Base-by-base conservation (phyloP, 1,284 basidiomycete species). In the Ceratobasidium sp. region DNA sequence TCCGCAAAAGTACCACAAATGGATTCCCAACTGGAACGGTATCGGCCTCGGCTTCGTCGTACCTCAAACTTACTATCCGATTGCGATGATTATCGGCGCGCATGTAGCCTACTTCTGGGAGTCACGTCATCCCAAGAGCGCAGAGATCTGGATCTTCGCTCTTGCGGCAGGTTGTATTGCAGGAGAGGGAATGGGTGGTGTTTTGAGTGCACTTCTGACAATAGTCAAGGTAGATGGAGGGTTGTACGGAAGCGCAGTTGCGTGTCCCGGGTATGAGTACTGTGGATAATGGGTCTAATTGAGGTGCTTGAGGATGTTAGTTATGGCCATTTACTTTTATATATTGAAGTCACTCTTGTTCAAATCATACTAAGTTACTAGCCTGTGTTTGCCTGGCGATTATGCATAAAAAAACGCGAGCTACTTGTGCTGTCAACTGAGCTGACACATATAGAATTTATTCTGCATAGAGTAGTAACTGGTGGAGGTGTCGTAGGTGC, bases 1-100 rank as follows among this genome's bases (percentile, higher is more conserved):
- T 69, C 90, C 90, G n/a, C 86, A 87, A 82, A 89, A 87, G 81
- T 89, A 90, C 84, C 87, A 91, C 84, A 85, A 84, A 77, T 87
- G 86, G 81, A 85, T 92, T 70, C 90, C 91, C 63, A 93, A 93
- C 87, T 91, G 90, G 89, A 92, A 91, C 83, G 91, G 91, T 55
- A 85, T 92, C 82, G 88, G 88, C 68, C 84, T 89, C 44, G 79
- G 78, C 28, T 80, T 81, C 51, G 79, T 81, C 51, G 80, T 81
- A 4, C 80, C 80, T 15, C 80, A 81, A 49, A 71, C 76, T 6
- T 83, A 81, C 73, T 90, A 89, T 83, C 86, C 89, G 3, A 85
- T 89, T 81, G 89, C 89, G 76, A 91, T 90, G 89, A 84, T 82
- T 78, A 82, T 84, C 56, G 83, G 82, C 63, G 83, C 85, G 13